phyloP scores from a whole-genome alignment of 1,284 basidiomycete species.

The Cutaneotrichosporon sp. region DNA sequence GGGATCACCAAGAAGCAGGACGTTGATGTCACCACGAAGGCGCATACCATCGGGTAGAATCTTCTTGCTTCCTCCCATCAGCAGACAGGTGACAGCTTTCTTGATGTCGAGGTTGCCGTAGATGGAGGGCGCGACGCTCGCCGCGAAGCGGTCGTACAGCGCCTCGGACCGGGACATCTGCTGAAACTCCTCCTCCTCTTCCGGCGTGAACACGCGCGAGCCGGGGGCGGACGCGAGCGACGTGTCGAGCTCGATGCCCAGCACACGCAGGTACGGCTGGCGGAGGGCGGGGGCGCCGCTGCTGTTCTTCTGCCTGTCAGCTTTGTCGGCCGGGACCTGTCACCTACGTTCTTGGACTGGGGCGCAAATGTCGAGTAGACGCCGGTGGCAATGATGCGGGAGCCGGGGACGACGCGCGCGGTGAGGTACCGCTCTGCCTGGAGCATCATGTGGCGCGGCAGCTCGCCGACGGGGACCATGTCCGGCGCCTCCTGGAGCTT shows the following conservation, averaged over 20 bases:
- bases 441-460: constrained; percentile 93
- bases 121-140: constrained; percentile 95
- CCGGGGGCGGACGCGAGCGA: constrained; percentile 63
- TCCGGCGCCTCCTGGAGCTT: constrained; percentile 99
- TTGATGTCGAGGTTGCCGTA: constrained; percentile 98
- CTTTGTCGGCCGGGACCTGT: constrained; percentile 21
- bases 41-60: constrained; percentile 97
- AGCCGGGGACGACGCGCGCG: constrained; percentile 90
- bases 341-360: constrained; percentile 71
- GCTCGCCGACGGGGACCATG: constrained; percentile 98
- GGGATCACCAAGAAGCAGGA: constrained; percentile 92
- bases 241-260: constrained; percentile 86
- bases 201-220: constrained; percentile 75
- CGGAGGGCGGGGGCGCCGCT: constrained; percentile 79
- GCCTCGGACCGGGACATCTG: constrained; percentile 85
- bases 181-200: constrained; percentile 94
- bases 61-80: constrained; percentile 99
- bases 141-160: constrained; percentile 92
- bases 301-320: constrained; percentile 72
- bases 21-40: constrained; percentile 96
- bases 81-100: constrained; percentile 90
- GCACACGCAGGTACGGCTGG: constrained; percentile 89
- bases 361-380: constrained; percentile 93
- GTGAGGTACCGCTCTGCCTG: constrained; percentile 88
- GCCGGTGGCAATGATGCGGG: constrained; percentile 90